Percentiles rank a stretch among this genome's conserved stretches.
Evolutionary conservation across 164 flowering plant species (phyloP).

Genomic region (Chimonanthus praecox): DNA sequence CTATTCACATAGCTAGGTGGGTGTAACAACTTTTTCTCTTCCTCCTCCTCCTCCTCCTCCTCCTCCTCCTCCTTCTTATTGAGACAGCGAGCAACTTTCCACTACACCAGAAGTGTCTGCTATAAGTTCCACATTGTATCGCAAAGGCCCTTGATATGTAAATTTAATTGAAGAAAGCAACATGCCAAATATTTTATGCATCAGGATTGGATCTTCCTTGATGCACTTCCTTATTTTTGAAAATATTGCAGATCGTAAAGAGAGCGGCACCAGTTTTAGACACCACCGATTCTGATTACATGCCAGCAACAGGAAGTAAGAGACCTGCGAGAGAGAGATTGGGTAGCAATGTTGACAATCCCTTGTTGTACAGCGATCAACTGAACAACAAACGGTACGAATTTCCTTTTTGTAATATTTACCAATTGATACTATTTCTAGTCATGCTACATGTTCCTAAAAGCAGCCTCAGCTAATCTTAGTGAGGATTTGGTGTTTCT

Average conservation of each 20-base stretch:
- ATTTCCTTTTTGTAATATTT: neutral
- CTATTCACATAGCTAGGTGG: neutral
- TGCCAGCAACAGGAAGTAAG: slow-evolving; percentile 41
- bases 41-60: neutral
- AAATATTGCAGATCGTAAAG: slow-evolving; percentile 54
- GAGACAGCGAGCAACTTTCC: too few species aligned
- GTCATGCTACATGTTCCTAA: neutral
- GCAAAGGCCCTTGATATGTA: neutral
- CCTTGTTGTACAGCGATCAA: slow-evolving; percentile 14
- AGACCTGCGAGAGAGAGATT: slow-evolving; percentile 66
- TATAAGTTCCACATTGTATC: neutral
- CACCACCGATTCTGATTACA: slow-evolving; percentile 24
- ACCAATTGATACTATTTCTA: neutral
- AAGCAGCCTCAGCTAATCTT: neutral
- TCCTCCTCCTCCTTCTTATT: neutral
- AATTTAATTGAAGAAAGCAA: neutral
- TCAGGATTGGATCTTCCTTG: neutral
- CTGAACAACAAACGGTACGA: slow-evolving; percentile 42
- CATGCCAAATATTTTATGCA: neutral
- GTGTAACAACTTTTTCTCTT: neutral
- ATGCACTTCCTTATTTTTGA: neutral
- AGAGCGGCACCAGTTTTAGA: slow-evolving; percentile 36
- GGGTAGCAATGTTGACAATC: slow-evolving; percentile 43
- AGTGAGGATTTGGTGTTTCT: neutral
- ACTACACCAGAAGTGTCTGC: too few species aligned